A percentile compares a stretch with the other conserved stretches of the same genome.
These are phyloP conservation scores for Penicillium verrucosum DNA, from an alignment of 2,329 filamentous ascomycete genomes.

Conservation along the genomic window DNA sequence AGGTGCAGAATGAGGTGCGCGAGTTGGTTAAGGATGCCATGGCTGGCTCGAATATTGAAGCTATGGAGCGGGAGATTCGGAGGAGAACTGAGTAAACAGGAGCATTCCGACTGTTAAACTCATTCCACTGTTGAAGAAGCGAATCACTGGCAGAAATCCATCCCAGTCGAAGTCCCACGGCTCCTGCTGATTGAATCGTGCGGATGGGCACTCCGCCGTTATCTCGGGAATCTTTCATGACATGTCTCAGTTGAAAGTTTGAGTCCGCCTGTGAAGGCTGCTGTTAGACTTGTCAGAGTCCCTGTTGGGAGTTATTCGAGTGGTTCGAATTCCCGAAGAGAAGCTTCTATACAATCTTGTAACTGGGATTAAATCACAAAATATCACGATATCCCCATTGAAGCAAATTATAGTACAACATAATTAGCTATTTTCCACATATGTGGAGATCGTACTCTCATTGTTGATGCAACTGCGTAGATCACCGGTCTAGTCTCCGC, in stretches of 20 bases:
- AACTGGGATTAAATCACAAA: constrained; percentile 2
- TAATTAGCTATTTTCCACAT: not conserved
- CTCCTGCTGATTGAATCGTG: not conserved
- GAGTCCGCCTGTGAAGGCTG: not conserved
- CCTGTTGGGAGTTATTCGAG: not conserved
- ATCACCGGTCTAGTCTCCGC: constrained; percentile 1
- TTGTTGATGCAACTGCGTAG: not conserved
- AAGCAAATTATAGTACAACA: not conserved
- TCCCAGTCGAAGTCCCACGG: not conserved
- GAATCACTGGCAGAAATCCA: not conserved
- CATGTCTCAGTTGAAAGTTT: not conserved
- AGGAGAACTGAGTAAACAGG: constrained; percentile 54
- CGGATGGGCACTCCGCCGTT: not conserved
- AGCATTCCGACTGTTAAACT: not conserved
- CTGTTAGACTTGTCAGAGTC: not conserved
- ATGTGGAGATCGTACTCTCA: not conserved
- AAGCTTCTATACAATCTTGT: not conserved
- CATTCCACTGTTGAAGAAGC: not conserved
- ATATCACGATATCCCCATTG: not conserved
- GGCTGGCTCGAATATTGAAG: constrained; percentile 60
- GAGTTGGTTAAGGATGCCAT: constrained; percentile 78
- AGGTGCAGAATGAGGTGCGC: constrained; percentile 75
- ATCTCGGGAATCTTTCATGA: not conserved
- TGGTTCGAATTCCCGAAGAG: not conserved
- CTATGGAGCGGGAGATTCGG: constrained; percentile 62